Base-by-base conservation (phyloP, 2,329 filamentous ascomycete genomes). In the Exophiala alcalophila region DNA sequence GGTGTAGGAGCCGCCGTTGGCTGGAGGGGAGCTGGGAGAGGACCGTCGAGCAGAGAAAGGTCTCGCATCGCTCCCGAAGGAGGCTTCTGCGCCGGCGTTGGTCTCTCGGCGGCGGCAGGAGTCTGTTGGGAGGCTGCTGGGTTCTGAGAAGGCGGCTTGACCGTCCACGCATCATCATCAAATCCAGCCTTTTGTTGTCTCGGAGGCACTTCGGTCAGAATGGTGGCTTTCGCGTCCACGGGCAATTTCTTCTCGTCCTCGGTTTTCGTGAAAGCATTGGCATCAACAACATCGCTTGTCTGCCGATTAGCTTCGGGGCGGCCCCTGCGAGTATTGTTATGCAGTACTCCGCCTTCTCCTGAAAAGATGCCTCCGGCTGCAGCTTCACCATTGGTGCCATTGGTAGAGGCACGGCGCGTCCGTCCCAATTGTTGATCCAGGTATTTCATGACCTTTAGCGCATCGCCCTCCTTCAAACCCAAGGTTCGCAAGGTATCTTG, bases 161-260 rank as follows among this genome's bases (percentile, higher is more conserved):
- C 84, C 58, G 94, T 87, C 92, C 92, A 98, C 6, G 92, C 92
- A 69, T 97, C 88, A 59, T 97, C 92, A 37, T 98, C 92, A 59
- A 97, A 97, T 2, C 87, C 87, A 46, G 73, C 70, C 28, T 66
- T 59, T 24, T 65, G 65, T 46, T 77, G 73, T 25, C 74, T 69
- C 4, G 66, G 55, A 25, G 78, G 70, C 6, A 65, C 65, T 44
- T 68, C 63, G 10, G 69, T 63, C 32, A 75, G 61, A 1, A 78
- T 69, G 21, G 76, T 75, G 16, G 70, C 61, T 38, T 70, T 68
- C 12, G 64, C 64, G 26, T 76, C 72, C 8, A 62, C 54, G 20
- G 61, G 57, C 10, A 52, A 37, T 48, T 71, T 72, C 3, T 63
- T 62, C 11, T 65, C 61, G 2, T 72, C 70, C 35, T 76, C 72